Evolutionary conservation across 2,329 filamentous ascomycete genomes (phyloP), one percentile per base, ranked within the genome.

Genomic region (Cryphonectria japonica): DNA sequence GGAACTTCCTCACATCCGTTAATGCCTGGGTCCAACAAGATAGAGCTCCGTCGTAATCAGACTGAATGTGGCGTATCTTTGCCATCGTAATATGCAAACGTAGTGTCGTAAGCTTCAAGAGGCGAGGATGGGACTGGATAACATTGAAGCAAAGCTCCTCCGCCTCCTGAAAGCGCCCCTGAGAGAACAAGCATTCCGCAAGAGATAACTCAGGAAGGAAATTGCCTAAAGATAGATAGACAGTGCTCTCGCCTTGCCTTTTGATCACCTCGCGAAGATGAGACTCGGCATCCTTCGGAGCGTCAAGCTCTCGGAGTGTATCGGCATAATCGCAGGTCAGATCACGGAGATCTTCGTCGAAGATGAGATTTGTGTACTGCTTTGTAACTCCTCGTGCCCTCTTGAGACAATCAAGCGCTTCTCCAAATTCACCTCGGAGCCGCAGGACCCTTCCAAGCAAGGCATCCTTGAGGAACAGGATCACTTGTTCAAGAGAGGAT

Each of bases 291-390:
- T n/a, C 46, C 46, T 52, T n/a, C 22, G 7, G 19, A n/a, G 8
- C 0, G 46, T 52, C 19, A 5, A 52, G 46, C 46, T 52, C 67
- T 29, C 43, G 59, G 11, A 69, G 9, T 1, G 57, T 57, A 9
- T 69, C 67, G 32, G 59, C 67, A 11, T 63, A 9, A 43, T 69
- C 67, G 32, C 5, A 32, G n/a, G 7, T 69, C 14, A 69, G 59
- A 14, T 69, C 67, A 9, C 59, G 54, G 3, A 59, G 32, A 29
- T 54, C 67, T 2, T 64, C 67, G 26, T 69, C 59, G 46, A 52
- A 52, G 22, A 6, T n/a, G 22, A 52, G 46, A n/a, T 52, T 0
- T 7, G n/a, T 52, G 8, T 7, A 3, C 19, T n/a, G 46, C 22
- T 26, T 22, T 52, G 46, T 22, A n/a, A 16, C 19, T 52, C 6